These are phyloP conservation scores for Aspergillus neotritici DNA, from an alignment of 2,329 filamentous ascomycete species.

Conservation along the genomic window DNA sequence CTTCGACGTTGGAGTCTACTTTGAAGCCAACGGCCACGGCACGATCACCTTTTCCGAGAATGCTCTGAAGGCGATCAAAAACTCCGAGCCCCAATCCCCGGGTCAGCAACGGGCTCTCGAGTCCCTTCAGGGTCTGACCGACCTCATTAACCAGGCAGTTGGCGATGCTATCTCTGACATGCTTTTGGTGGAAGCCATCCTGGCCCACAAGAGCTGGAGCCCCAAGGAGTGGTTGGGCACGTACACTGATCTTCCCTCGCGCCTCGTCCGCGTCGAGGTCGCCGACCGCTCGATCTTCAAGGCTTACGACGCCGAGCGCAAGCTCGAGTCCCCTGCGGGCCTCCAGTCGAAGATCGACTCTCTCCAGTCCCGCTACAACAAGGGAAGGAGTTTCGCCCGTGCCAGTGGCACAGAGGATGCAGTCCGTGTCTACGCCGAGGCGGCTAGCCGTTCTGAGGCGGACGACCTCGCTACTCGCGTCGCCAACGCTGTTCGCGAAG, in stretches of 20 bases:
- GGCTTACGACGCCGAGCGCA: constrained; percentile 86
- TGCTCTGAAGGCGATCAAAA: constrained; percentile 71
- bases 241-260: constrained; percentile 90
- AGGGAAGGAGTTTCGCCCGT: constrained; percentile 82
- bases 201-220: constrained; percentile 90
- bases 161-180: constrained; percentile 94
- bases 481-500: constrained; percentile 64
- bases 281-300: constrained; percentile 81
- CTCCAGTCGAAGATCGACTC: constrained; percentile 82
- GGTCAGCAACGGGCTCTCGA: constrained; percentile 87
- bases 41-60: constrained; percentile 90
- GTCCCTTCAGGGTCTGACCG: constrained; percentile 72
- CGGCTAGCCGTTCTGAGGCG: constrained; percentile 79
- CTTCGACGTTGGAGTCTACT: constrained; percentile 95
- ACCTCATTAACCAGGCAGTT: constrained; percentile 97
- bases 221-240: constrained; percentile 87
- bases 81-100: constrained; percentile 78
- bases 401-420: constrained; percentile 95
- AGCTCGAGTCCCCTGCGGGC: constrained; percentile 70
- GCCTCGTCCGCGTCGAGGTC: constrained; percentile 89
- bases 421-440: constrained; percentile 92
- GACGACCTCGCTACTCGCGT: constrained; percentile 87
- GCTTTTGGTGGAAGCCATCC: constrained; percentile 90
- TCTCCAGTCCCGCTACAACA: constrained; percentile 82
- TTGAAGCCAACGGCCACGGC: constrained; percentile 96